phyloP scores from a whole-genome alignment of 169 alveolate species.

The Cryptosporidium tyzzeri region DNA sequence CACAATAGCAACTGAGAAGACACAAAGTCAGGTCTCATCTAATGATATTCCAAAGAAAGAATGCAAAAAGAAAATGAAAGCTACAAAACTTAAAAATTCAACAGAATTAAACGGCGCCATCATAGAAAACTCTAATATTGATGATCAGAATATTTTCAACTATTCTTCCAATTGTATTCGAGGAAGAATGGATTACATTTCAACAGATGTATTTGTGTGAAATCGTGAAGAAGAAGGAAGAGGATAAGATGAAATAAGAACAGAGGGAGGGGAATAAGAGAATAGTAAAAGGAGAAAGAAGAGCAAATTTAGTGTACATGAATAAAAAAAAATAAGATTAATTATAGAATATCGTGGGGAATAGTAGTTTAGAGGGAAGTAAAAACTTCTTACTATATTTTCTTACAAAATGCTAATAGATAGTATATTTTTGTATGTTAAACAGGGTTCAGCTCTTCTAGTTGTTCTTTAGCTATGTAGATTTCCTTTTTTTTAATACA shows the following conservation, averaged over 20 bases:
- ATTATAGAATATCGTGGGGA: not conserved
- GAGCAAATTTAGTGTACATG: not conserved
- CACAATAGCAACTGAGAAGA: not conserved
- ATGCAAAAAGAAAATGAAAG: conserved; percentile 11
- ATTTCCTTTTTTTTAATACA: not conserved
- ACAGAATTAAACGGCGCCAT: not conserved
- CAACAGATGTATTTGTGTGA: conserved; percentile 46
- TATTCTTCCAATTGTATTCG: conserved; percentile 58
- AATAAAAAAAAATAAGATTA: too few relatives aligned
- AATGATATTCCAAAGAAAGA: not conserved
- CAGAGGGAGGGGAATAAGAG: not conserved
- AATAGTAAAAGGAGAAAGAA: not conserved
- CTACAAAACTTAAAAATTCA: not conserved
- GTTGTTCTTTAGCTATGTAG: not conserved
- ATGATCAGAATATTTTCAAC: conserved; percentile 15
- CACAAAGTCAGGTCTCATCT: not conserved
- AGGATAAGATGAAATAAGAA: not conserved
- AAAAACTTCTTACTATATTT: not conserved
- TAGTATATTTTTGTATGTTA: too few relatives aligned
- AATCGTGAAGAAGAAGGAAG: not conserved
- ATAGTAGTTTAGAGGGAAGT: not conserved
- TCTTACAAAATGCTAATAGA: not conserved
- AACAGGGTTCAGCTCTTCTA: not conserved
- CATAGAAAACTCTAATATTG: not conserved
- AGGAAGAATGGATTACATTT: conserved; percentile 60